Evolutionary conservation across 345 rosid species (phyloP), one percentile per base, ranked within the genome.

Genomic region (Excoecaria cochinchinensis): DNA sequence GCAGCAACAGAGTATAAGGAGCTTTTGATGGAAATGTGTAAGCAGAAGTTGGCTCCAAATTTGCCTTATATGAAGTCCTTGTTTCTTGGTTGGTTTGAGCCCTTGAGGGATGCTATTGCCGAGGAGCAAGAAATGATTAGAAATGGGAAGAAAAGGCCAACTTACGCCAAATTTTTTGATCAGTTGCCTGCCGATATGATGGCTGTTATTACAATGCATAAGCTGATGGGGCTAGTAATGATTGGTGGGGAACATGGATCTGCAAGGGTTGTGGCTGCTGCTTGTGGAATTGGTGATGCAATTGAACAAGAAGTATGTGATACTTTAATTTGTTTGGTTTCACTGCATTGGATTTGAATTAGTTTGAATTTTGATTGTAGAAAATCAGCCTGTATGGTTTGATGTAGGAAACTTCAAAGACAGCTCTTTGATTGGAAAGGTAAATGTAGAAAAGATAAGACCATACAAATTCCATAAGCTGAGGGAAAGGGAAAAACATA

Each of bases 61-160:
- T 79, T 96, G 71, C 99, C 98, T 56, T 96, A 90, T 75, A 89
- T 96, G 83, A 92, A 96, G 84, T 82, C 92, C 0, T 80, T 96
- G 87, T 93, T 96, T 81, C 86, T 96, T 6, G 99, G 99, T 69
- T 96, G 99, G 99, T 92, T 96, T 61, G 98, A 96, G 76, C 98
- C 99, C 15, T 72, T 96, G 58, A 78, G 89, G 62, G 89, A 93
- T 80, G 95, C 88, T 13, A 89, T 95, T 57, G 60, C 22, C 51
- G 78, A 85, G 75, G 99, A 92, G 63, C 99, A 93, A 78, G 92
- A 91, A 67, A 68, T 78, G 78, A 85, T 76, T 82, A 82, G 86
- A 55, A 24, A 21, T 8, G 90, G 92, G 81, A 90, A 90, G 86
- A 83, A 75, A 46, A 90, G 67, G 79, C 67, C 82, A 1, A 75